Evolutionary conservation across 1,139 yeast species (phyloP).

Genomic region (Candida frijolesensis): DNA sequence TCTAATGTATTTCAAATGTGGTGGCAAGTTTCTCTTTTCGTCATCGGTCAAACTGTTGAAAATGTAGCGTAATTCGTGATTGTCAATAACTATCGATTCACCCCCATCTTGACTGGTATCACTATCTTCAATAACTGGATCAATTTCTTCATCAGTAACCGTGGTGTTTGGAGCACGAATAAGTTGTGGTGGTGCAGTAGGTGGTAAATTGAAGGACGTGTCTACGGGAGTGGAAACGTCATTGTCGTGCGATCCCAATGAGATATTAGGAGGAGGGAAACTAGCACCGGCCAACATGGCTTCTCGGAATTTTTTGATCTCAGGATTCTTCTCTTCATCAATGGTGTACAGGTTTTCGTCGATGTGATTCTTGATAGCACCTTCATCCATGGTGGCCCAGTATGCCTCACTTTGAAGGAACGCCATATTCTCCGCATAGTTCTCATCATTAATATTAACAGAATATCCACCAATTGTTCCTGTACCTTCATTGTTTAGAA

Average conservation of each 20-base stretch:
- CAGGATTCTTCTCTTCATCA: constrained; percentile 4
- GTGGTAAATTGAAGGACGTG: not conserved
- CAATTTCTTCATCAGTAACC: constrained; percentile 9
- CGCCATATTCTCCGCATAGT: constrained; percentile 34
- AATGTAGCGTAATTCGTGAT: constrained; percentile 32
- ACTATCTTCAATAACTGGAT: not conserved
- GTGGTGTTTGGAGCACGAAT: not conserved
- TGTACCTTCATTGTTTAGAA: constrained; percentile 19
- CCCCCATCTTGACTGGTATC: not conserved
- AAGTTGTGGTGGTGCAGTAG: not conserved
- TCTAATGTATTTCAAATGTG: constrained; percentile 39
- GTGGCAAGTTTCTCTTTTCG: constrained; percentile 36
- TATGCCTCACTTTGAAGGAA: constrained; percentile 34
- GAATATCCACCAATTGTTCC: constrained; percentile 11
- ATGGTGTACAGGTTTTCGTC: constrained; percentile 6
- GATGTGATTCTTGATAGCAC: constrained; percentile 11
- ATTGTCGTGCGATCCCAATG: not conserved
- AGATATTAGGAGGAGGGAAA: not conserved
- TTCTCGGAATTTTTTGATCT: constrained; percentile 2
- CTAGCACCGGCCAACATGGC: not conserved
- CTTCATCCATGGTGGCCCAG: constrained; percentile 30
- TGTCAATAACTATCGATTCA: constrained; percentile 20
- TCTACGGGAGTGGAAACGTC: not conserved
- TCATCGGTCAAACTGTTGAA: constrained; percentile 30
- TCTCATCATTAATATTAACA: constrained; percentile 1